Percentiles rank a stretch among this genome's conserved stretches.
These are phyloP conservation scores for Diaporthe capsici DNA, from an alignment of 2,329 filamentous ascomycete genomes.

Conservation along the genomic window DNA sequence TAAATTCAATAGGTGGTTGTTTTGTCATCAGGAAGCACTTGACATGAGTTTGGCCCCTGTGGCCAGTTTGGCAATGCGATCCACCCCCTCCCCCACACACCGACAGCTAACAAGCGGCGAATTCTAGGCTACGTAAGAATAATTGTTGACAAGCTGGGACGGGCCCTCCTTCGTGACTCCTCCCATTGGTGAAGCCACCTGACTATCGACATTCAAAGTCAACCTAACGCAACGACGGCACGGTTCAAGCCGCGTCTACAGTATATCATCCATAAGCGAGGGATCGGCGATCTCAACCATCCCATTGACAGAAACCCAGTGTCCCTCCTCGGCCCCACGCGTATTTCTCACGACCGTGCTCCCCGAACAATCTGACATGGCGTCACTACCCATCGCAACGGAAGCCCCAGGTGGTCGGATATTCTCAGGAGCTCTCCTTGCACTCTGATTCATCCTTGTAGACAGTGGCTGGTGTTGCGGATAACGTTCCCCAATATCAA, in stretches of 20 bases:
- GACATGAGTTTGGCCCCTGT: neutral
- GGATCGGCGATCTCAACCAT: constrained; percentile 12
- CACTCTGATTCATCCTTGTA: constrained; percentile 39
- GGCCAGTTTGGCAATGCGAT: neutral
- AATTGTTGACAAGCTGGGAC: neutral
- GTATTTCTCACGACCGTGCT: constrained; percentile 39
- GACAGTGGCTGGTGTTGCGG: constrained; percentile 11
- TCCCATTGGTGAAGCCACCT: neutral
- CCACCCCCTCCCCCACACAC: neutral
- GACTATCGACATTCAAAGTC: neutral
- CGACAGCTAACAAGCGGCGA: neutral
- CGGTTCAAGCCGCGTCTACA: constrained; percentile 1
- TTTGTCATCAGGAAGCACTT: neutral
- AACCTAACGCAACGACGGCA: neutral
- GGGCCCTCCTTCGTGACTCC: neutral
- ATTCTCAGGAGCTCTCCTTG: constrained; percentile 24
- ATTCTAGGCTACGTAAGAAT: constrained; percentile 40
- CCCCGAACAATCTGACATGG: constrained; percentile 39
- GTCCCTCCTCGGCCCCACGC: neutral
- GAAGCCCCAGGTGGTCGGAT: constrained; percentile 2
- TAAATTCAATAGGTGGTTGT: neutral
- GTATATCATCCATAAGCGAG: neutral
- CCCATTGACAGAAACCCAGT: constrained; percentile 30
- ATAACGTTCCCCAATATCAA: constrained; percentile 24
- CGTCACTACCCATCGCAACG: constrained; percentile 9